Conservation (phyloP, 805 yeast species). For the Saccharomycopsis fermentans region DNA sequence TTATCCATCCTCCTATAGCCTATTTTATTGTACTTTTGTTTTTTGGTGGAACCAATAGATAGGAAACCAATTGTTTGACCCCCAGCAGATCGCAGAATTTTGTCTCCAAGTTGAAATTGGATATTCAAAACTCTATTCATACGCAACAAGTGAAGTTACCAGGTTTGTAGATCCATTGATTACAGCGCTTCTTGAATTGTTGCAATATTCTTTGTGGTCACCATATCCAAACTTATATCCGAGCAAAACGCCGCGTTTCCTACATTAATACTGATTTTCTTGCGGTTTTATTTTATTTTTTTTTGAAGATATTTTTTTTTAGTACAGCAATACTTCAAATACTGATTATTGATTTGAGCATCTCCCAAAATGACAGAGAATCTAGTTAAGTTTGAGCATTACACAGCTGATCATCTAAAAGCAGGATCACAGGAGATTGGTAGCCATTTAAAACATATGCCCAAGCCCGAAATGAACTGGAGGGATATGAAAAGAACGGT, state of each 20-base stretch:
- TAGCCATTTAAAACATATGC: slow-evolving; percentile 12
- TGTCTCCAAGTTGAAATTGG: no score
- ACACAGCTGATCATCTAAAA: background rate
- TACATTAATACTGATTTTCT: background rate
- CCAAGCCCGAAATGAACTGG: slow-evolving; percentile 14
- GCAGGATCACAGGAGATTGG: background rate
- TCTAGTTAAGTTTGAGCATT: background rate
- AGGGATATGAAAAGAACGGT: slow-evolving; percentile 14
- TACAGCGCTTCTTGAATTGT: no score
- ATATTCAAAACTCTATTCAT: no score
- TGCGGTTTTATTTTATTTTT: background rate
- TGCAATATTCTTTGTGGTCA: background rate
- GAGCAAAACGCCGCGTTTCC: background rate
- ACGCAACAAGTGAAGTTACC: no score
- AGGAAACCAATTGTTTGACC: no score
- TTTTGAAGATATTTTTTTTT: background rate
- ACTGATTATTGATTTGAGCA: background rate
- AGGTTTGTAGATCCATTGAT: no score
- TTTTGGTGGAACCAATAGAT: no score
- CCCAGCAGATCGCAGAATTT: no score
- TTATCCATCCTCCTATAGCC: no score
- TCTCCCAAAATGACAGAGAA: background rate
- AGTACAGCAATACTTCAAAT: background rate
- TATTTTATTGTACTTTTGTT: no score
- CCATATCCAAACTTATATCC: background rate